Evolutionary conservation across 2,329 filamentous ascomycete genomes (phyloP), one percentile per base, ranked within the genome.

Genomic region (Microcyclospora pomicola): DNA sequence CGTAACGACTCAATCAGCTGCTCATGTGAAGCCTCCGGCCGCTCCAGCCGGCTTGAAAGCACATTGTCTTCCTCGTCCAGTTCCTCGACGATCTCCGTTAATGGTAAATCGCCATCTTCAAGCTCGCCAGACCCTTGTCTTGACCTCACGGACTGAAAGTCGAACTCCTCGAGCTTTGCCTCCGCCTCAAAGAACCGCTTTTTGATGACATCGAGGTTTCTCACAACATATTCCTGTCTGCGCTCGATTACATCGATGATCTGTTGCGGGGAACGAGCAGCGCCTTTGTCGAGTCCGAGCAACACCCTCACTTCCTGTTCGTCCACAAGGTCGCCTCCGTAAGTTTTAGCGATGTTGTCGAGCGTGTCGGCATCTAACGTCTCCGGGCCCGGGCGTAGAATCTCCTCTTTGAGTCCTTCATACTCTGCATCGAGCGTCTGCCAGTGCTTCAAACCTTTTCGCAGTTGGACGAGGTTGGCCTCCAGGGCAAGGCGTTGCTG

Each of bases 71-170:
- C 75, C 7, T 95, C 87, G 53, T 96, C 91, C 15, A 96, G 67
- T 62, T 93, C 77, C 60, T 98, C 91, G 38, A 85, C 68, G 47
- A 98, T 96, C 51, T 96, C 91, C 27, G 82, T 87, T 41, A 96
- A 73, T 0, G 86, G 82, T 36, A 86, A 65, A 1, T 77, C 78
- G 10, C 77, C 76, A 42, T 82, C 80, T 42, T 81, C 76, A 29
- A 41, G 37, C 11, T 37, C 34, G 19, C 19, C 19, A 24, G 19
- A 30, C 36, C 37, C 66, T 67, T 33, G 70, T 66, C 38, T n/a
- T 45, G 44, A 35, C 45, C 42, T 12, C 43, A 46, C 11, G 1
- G 47, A 46, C 15, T 40, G 37, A 45, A 56, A 56, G 35, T 55
- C 54, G 27, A 80, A 68, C 9, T 74, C 74, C 12, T 75, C 73